These are phyloP conservation scores for Rhodotorula sp. DNA, from an alignment of 1,284 basidiomycete species.

Conservation along the genomic window DNA sequence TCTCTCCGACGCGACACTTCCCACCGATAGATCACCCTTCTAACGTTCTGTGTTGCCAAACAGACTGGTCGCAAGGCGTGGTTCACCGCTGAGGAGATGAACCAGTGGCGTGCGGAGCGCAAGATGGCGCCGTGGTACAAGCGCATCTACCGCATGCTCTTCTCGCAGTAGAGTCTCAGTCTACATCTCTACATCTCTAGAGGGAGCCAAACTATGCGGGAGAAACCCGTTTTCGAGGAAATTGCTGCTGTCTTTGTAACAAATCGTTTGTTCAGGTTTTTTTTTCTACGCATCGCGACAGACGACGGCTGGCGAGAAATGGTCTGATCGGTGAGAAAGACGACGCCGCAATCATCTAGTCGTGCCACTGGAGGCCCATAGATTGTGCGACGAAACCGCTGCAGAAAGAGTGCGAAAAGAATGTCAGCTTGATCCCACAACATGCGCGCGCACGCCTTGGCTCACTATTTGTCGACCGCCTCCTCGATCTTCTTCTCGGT, in stretches of 20 bases:
- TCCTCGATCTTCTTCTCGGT: conserved; percentile 74
- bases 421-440: background rate
- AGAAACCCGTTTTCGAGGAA: background rate
- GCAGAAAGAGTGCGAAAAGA: background rate
- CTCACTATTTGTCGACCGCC: conserved; percentile 64
- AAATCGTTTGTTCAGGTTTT: too few relatives aligned
- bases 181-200: too few relatives aligned
- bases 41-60: background rate
- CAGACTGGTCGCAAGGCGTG: conserved; percentile 52
- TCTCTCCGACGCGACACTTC: too few relatives aligned
- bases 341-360: background rate
- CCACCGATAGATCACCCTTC: background rate
- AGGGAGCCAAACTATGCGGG: too few relatives aligned
- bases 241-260: background rate
- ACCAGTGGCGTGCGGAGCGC: conserved; percentile 46
- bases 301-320: too few relatives aligned
- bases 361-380: conserved; percentile 56
- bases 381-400: conserved; percentile 55
- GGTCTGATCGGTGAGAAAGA: too few relatives aligned
- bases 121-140: conserved; percentile 45
- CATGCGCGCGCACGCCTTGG: background rate
- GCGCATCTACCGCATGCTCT: conserved; percentile 49
- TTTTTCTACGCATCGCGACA: too few relatives aligned
- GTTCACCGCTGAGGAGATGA: conserved; percentile 51
- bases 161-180: conserved; percentile 39